These are phyloP conservation scores for Hymenoscyphus albidus DNA, from an alignment of 2,329 filamentous ascomycete genomes.

Conservation along the genomic window DNA sequence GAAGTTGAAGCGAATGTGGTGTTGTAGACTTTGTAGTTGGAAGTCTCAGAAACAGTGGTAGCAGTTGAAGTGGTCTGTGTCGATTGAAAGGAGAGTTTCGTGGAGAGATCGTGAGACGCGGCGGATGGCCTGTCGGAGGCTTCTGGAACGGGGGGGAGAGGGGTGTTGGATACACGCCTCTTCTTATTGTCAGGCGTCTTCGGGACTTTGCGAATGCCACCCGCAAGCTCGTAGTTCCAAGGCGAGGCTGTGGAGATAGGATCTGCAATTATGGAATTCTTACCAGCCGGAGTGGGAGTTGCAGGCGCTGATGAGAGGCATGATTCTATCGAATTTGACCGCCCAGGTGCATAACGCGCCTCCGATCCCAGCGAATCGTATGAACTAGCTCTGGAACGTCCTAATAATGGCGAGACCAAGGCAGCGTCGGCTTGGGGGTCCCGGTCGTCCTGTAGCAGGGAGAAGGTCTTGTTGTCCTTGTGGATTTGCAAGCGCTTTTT, in stretches of 20 bases:
- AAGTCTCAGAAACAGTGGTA: slow-evolving; percentile 33
- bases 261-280: slow-evolving; percentile 30
- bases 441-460: slow-evolving; percentile 28
- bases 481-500: slow-evolving; percentile 32
- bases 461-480: slow-evolving; percentile 34
- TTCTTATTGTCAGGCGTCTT: slow-evolving; percentile 35
- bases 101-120: slow-evolving; percentile 30
- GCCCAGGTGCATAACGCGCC: slow-evolving; percentile 21
- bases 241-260: slow-evolving; percentile 31
- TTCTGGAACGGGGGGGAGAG: slow-evolving; percentile 29
- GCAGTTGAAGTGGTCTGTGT: slow-evolving; percentile 29
- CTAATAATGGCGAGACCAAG: slow-evolving; percentile 21
- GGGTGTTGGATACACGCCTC: slow-evolving; percentile 23
- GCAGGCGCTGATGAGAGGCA: slow-evolving; percentile 27
- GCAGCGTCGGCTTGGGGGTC: slow-evolving; percentile 21
- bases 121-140: slow-evolving; percentile 22
- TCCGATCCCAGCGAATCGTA: slow-evolving; percentile 27
- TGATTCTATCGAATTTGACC: slow-evolving; percentile 30
- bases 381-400: slow-evolving; percentile 25
- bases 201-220: slow-evolving; percentile 36
- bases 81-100: slow-evolving; percentile 35
- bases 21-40: slow-evolving; percentile 35
- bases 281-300: slow-evolving; percentile 25
- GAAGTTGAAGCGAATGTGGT: slow-evolving; percentile 22
- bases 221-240: slow-evolving; percentile 35